These are phyloP conservation scores for Sparassis latifolia DNA, from an alignment of 1,284 basidiomycete species.

Conservation along the genomic window DNA sequence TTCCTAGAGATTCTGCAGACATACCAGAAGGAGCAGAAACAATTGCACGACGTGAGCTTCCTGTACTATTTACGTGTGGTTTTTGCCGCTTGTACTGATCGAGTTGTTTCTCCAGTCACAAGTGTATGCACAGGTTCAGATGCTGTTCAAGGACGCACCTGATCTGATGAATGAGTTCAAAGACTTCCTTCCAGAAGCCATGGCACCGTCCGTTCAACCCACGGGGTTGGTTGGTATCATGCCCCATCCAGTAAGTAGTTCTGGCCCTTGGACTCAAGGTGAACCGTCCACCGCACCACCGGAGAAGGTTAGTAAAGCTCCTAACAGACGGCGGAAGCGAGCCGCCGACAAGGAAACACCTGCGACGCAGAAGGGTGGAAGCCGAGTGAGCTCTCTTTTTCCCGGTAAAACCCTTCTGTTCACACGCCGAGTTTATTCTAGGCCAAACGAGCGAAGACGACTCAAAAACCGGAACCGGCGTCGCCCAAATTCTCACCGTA, in stretches of 20 bases:
- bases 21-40: conserved; percentile 92
- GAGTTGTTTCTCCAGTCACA: conserved; percentile 38
- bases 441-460: conserved; percentile 50
- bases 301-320: conserved; percentile 43
- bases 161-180: conserved; percentile 96
- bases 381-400: conserved; percentile 17
- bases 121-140: conserved; percentile 90
- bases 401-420: too few species aligned
- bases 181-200: conserved; percentile 84
- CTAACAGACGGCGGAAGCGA: conserved; percentile 43
- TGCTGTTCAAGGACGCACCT: conserved; percentile 87
- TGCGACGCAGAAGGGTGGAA: conserved; percentile 26
- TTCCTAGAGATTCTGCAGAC: conserved; percentile 98
- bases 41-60: conserved; percentile 77
- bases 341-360: conserved; percentile 55
- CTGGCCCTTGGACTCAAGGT: conserved; percentile 28
- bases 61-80: neutral
- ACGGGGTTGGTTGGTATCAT: conserved; percentile 34
- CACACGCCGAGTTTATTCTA: too few species aligned
- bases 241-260: conserved; percentile 32
- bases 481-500: conserved; percentile 51
- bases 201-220: conserved; percentile 30
- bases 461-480: conserved; percentile 51
- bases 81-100: neutral
- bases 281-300: conserved; percentile 20